Evolutionary conservation across 805 yeast species (phyloP).

Genomic region (Kuraishia ogatae): DNA sequence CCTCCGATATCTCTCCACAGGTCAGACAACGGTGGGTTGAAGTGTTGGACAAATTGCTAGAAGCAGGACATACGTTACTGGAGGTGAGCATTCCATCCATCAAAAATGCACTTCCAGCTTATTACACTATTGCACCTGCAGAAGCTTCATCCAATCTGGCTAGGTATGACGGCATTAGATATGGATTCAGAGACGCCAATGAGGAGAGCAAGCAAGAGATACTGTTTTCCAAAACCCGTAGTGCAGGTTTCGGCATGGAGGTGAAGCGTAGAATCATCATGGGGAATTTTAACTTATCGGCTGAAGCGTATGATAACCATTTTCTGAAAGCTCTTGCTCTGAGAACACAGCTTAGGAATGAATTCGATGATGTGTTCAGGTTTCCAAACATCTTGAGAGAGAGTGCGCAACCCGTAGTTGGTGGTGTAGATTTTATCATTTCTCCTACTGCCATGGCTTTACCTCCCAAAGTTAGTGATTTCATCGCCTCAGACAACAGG

Average conservation of each 20-base stretch:
- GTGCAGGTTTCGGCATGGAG: constrained; percentile 66
- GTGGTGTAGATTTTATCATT: constrained; percentile 59
- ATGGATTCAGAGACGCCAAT: constrained; percentile 44
- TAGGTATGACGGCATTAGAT: constrained; percentile 84
- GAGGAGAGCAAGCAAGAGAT: constrained; percentile 18
- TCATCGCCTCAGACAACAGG: constrained; percentile 21
- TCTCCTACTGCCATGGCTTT: constrained; percentile 60
- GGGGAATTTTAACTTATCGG: constrained; percentile 80
- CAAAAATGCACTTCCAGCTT: constrained; percentile 61
- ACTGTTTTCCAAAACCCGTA: constrained; percentile 52
- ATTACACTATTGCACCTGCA: constrained; percentile 83
- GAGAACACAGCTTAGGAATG: constrained; percentile 50
- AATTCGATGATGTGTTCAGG: constrained; percentile 58
- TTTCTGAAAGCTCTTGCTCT: constrained; percentile 67
- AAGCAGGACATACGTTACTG: constrained; percentile 45
- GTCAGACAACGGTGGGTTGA: constrained; percentile 39
- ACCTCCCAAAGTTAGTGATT: constrained; percentile 48
- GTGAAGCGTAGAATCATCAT: constrained; percentile 76
- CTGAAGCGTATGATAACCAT: constrained; percentile 65
- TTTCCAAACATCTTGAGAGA: constrained; percentile 33
- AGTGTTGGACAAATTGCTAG: constrained; percentile 33
- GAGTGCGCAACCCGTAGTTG: constrained; percentile 7
- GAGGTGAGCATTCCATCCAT: constrained; percentile 68
- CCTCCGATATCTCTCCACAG: constrained; percentile 41
- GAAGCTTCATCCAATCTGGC: constrained; percentile 92